Conservation (phyloP, 2,329 filamentous ascomycete genomes). For the Pseudogymnoascus sp. region DNA sequence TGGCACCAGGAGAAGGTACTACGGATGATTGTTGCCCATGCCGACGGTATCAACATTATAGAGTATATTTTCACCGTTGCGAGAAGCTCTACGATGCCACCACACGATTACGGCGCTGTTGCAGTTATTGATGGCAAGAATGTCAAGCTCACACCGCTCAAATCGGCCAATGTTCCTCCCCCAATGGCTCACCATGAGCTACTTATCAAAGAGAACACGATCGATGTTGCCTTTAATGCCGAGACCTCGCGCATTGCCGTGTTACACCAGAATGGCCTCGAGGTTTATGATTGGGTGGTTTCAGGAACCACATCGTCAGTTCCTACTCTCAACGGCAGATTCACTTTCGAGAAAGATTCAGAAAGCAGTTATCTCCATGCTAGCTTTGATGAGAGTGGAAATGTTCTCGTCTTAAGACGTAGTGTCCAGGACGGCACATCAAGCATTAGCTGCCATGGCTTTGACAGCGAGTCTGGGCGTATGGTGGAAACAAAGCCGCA, state of each 20-base stretch:
- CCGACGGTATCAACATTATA: conserved; percentile 44
- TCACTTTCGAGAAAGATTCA: conserved; percentile 32
- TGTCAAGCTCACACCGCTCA: conserved; percentile 78
- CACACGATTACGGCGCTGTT: conserved; percentile 69
- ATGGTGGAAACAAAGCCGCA: conserved; percentile 19
- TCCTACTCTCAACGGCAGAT: conserved; percentile 34
- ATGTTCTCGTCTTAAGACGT: neutral
- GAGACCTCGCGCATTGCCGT: conserved; percentile 61
- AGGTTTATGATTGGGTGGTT: conserved; percentile 62
- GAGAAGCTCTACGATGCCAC: conserved; percentile 60
- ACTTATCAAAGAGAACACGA: conserved; percentile 48
- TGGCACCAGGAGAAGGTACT: conserved; percentile 89
- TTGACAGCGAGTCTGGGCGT: conserved; percentile 22
- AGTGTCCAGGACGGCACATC: conserved; percentile 1
- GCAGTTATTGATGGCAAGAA: conserved; percentile 74
- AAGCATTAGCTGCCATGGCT: conserved; percentile 19
- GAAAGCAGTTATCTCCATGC: conserved; percentile 1
- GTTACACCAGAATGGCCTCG: conserved; percentile 57
- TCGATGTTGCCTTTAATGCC: conserved; percentile 68
- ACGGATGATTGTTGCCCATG: conserved; percentile 48
- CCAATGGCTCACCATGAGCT: conserved; percentile 84
- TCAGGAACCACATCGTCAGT: conserved; percentile 43
- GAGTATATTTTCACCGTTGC: conserved; percentile 62
- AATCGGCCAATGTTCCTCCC: conserved; percentile 77
- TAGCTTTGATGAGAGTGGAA: neutral